Percentiles rank a stretch among this genome's conserved stretches.
These are phyloP conservation scores for Xylariales sp. DNA, from an alignment of 2,329 filamentous ascomycete species.

Conservation along the genomic window DNA sequence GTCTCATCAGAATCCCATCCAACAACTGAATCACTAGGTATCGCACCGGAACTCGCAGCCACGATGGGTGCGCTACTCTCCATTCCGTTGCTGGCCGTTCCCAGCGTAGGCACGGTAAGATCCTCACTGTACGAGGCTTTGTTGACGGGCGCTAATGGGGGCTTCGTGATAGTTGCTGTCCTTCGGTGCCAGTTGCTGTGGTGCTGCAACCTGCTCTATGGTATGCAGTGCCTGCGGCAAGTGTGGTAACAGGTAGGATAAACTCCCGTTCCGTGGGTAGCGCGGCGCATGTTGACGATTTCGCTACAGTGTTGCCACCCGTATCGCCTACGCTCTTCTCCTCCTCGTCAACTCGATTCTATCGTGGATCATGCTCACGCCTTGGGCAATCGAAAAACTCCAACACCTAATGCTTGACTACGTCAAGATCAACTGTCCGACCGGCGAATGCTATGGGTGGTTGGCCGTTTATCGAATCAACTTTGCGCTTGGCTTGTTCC, in stretches of 20 bases:
- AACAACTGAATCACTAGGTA: no score
- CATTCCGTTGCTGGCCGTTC: constrained; percentile 81
- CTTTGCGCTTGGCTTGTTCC: constrained; percentile 92
- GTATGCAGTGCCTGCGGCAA: constrained; percentile 95
- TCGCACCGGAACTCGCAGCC: no score
- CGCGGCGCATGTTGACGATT: neutral
- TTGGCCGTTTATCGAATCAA: constrained; percentile 96
- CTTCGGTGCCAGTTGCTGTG: constrained; percentile 85
- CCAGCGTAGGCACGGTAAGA: constrained; percentile 79
- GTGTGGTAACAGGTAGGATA: constrained; percentile 88
- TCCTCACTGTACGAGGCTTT: no score
- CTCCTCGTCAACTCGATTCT: constrained; percentile 94
- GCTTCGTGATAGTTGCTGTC: constrained; percentile 58
- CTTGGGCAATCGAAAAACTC: constrained; percentile 95
- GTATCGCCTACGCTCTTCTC: constrained; percentile 92
- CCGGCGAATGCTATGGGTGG: constrained; percentile 90
- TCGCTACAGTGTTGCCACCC: constrained; percentile 74
- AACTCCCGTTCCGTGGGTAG: no score
- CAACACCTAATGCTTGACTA: constrained; percentile 91
- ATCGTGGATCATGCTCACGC: constrained; percentile 98
- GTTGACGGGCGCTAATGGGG: constrained; percentile 12
- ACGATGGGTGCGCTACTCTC: constrained; percentile 89
- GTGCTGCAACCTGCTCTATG: constrained; percentile 92
- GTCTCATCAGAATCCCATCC: no score
- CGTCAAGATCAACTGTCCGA: constrained; percentile 89